Conservation (phyloP, 2,329 filamentous ascomycete genomes). For the Pyrenochaeta sp. region DNA sequence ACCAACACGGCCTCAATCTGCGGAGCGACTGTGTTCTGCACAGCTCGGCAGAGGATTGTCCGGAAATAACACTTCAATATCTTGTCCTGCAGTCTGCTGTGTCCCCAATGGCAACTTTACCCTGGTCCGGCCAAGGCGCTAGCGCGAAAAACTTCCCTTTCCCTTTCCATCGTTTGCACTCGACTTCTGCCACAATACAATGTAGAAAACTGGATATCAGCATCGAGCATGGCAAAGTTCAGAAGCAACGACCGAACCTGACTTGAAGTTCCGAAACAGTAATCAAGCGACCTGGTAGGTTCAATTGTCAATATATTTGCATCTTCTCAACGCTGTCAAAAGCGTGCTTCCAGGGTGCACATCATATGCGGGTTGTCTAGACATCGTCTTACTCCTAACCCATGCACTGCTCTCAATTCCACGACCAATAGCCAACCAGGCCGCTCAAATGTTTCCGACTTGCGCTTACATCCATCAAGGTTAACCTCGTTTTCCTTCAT, state of each 20-base stretch:
- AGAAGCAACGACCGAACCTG: too few species aligned
- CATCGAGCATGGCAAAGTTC: too few species aligned
- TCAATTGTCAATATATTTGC: background rate
- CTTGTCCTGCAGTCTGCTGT: background rate
- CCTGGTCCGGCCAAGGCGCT: conserved; percentile 23
- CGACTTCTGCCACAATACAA: background rate
- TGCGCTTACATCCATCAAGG: background rate
- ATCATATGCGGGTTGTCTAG: too few species aligned
- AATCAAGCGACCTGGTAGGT: background rate
- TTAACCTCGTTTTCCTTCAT: background rate
- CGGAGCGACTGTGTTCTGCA: too few species aligned
- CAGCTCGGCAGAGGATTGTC: too few species aligned
- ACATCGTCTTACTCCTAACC: too few species aligned
- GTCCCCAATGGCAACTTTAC: conserved; percentile 9
- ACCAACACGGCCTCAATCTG: too few species aligned
- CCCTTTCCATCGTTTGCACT: conserved; percentile 5
- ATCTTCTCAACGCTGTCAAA: background rate
- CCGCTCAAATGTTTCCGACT: too few species aligned
- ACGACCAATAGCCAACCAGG: too few species aligned
- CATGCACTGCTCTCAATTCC: too few species aligned
- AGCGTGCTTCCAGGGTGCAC: background rate
- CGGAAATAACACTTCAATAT: background rate
- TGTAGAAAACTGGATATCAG: background rate
- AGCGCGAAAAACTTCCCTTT: conserved; percentile 33
- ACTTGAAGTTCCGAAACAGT: background rate